These are phyloP conservation scores for Puccinellia tenuiflora DNA, from an alignment of 176 grass and related monocot species.

Conservation along the genomic window DNA sequence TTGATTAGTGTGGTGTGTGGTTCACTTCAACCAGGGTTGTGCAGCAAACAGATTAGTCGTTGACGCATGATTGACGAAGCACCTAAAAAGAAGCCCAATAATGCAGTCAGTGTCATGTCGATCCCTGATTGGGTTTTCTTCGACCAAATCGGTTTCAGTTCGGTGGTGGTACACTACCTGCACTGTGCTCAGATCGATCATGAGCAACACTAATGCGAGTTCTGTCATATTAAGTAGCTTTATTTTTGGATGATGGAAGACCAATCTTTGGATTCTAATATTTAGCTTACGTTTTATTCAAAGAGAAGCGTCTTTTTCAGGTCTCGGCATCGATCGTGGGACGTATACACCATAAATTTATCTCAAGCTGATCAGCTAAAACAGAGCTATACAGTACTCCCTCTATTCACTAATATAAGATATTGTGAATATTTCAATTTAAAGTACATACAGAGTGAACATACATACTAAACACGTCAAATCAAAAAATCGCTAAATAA, in stretches of 20 bases:
- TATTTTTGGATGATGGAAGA: background rate
- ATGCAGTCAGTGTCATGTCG: background rate
- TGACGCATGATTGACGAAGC: slow-evolving; percentile 2
- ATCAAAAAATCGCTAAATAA: too few relatives aligned
- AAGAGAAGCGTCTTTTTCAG: too few relatives aligned
- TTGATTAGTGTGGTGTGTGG: background rate
- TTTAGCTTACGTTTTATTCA: too few relatives aligned
- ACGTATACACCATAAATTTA: too few relatives aligned
- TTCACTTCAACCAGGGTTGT: background rate
- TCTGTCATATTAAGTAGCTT: background rate
- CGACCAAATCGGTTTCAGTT: background rate
- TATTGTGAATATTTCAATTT: too few relatives aligned
- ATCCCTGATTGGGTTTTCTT: background rate
- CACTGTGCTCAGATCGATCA: background rate
- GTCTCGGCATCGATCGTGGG: too few relatives aligned
- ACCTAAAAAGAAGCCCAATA: background rate
- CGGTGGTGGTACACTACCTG: background rate
- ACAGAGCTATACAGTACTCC: too few relatives aligned
- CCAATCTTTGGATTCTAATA: background rate
- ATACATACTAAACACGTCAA: too few relatives aligned
- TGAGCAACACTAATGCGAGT: background rate
- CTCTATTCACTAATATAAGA: too few relatives aligned
- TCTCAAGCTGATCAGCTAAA: too few relatives aligned
- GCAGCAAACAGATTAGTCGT: background rate
- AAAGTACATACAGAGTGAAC: too few relatives aligned